Percentiles rank a stretch among this genome's conserved stretches.
Evolutionary conservation across 2,329 filamentous ascomycete species (phyloP).

Genomic region (Cladosporium cucumerinum): DNA sequence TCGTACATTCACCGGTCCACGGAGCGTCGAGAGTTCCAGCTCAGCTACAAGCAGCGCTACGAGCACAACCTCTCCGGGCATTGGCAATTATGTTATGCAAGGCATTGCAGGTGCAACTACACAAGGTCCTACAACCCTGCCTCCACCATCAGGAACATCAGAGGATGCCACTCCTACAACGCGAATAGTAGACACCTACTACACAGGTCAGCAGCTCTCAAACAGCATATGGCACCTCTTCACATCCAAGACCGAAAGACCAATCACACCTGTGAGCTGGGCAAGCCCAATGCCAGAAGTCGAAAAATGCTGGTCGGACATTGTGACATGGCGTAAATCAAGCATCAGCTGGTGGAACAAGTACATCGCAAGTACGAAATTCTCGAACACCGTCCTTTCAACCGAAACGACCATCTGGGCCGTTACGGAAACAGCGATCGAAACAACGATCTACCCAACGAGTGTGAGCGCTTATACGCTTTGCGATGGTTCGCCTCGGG

Average conservation of each 20-base stretch:
- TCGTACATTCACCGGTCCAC: neutral
- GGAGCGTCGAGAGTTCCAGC: neutral
- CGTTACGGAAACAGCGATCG: neutral
- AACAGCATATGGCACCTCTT: neutral
- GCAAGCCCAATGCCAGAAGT: neutral
- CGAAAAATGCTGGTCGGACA: conserved; percentile 12
- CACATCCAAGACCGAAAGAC: neutral
- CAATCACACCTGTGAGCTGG: neutral
- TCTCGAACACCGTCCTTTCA: neutral
- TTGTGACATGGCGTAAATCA: neutral
- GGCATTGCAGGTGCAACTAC: neutral
- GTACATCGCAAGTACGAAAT: conserved; percentile 6
- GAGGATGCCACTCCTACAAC: neutral
- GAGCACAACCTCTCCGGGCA: neutral
- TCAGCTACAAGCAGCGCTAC: neutral
- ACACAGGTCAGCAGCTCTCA: neutral
- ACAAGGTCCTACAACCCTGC: neutral
- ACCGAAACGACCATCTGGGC: neutral
- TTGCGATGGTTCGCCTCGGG: conserved; percentile 26
- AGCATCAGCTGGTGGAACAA: conserved; percentile 9
- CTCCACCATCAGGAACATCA: neutral
- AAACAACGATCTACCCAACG: conserved; percentile 19
- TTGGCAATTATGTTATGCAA: conserved; percentile 9
- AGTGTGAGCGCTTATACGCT: conserved; percentile 23
- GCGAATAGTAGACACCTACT: neutral